Percentiles rank a stretch among this genome's conserved stretches.
phyloP scores from a whole-genome alignment of 345 rosid species.

The Populus davidiana region DNA sequence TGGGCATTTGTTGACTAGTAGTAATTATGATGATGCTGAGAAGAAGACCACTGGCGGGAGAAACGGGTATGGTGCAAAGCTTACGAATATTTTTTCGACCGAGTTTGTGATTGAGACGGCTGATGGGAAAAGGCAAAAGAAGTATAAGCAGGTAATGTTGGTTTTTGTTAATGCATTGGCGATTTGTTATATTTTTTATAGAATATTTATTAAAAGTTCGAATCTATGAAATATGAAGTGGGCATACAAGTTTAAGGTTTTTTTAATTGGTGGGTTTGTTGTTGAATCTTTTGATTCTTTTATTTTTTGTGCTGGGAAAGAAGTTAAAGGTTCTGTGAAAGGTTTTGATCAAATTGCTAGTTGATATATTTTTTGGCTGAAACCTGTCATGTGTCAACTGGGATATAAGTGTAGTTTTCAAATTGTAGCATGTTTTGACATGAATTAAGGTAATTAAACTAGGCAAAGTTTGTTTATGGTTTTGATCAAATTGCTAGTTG shows the following conservation, averaged over 20 bases:
- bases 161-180: background rate
- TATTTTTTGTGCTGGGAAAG: background rate
- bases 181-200: background rate
- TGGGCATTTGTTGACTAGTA: conserved; percentile 87
- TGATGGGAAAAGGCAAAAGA: conserved; percentile 70
- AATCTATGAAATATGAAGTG: background rate
- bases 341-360: background rate
- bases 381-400: background rate
- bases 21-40: conserved; percentile 72
- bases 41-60: conserved; percentile 99
- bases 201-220: background rate
- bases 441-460: background rate
- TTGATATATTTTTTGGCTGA: background rate
- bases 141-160: conserved; percentile 71
- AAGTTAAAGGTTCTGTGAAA: background rate
- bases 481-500: background rate
- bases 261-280: background rate
- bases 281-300: background rate
- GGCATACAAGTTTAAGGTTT: background rate
- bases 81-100: conserved; percentile 80
- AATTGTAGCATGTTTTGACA: background rate
- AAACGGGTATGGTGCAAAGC: conserved; percentile 95
- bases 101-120: conserved; percentile 92
- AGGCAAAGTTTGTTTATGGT: background rate
- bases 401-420: background rate